Conservation (phyloP, 371 early-diverging fungal genomes). For the Parasitella parasitica region DNA sequence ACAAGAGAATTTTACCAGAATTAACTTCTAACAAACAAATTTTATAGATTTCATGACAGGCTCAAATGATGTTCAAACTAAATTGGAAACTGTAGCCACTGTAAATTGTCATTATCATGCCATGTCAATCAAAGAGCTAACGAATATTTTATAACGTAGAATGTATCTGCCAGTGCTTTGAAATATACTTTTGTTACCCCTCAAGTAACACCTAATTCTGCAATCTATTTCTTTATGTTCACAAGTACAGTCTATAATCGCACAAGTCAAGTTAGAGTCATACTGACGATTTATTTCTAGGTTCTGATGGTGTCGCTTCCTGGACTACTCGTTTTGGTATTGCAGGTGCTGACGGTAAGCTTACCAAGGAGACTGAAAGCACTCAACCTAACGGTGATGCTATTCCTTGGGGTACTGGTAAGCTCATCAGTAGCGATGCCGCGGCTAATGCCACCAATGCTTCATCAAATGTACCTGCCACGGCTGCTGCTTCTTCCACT, state of each 20-base stretch:
- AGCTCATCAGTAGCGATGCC: conserved; percentile 8
- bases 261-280: neutral
- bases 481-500: neutral
- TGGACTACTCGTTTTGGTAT: conserved; percentile 50
- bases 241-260: conserved; percentile 17
- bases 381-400: conserved; percentile 34
- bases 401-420: conserved; percentile 50
- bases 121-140: neutral
- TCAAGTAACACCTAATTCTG: conserved; percentile 37
- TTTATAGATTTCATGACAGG: conserved; percentile 45
- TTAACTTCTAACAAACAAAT: neutral
- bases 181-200: conserved; percentile 30
- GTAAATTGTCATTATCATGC: conserved; percentile 13
- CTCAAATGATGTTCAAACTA: conserved; percentile 28
- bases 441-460: neutral
- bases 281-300: conserved; percentile 10
- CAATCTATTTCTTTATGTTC: conserved; percentile 53
- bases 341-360: conserved; percentile 21
- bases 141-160: conserved; percentile 9
- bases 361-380: conserved; percentile 20
- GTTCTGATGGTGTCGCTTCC: conserved; percentile 28
- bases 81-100: conserved; percentile 30
- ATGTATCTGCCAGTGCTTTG: conserved; percentile 10
- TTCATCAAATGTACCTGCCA: neutral
- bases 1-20: neutral